phyloP scores from a whole-genome alignment of 306 rosid species.

The Prunus padus region DNA sequence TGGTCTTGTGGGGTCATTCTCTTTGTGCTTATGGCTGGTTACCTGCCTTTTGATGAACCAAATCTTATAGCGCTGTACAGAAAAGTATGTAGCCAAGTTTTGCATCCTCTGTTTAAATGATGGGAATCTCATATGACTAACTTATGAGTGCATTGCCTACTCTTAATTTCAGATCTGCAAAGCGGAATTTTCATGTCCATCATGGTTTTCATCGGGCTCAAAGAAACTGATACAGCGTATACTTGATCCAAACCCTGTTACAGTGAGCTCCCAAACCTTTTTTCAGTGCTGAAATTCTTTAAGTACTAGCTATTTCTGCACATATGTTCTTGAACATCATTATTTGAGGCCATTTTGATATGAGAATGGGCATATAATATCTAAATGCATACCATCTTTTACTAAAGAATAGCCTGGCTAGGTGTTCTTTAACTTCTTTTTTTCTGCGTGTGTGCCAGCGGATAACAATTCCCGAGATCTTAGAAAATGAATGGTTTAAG shows the following conservation, averaged over 20 bases:
- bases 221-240: conserved; percentile 60
- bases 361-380: not conserved
- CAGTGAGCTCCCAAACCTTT: conserved; percentile 53
- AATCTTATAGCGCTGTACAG: conserved; percentile 53
- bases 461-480: conserved; percentile 65
- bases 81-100: conserved; percentile 55
- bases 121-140: conserved; percentile 14
- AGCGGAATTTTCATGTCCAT: conserved; percentile 77
- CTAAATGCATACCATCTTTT: conserved; percentile 6
- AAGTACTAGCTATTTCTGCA: not conserved
- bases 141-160: not conserved
- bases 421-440: conserved; percentile 10
- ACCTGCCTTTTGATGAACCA: conserved; percentile 89
- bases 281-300: not conserved
- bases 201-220: conserved; percentile 55
- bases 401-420: not conserved
- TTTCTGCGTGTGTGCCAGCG: conserved; percentile 43
- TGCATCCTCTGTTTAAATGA: conserved; percentile 15
- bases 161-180: conserved; percentile 59
- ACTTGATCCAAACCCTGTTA: conserved; percentile 81
- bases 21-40: conserved; percentile 95
- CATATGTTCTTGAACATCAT: not conserved
- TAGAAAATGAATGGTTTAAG: conserved; percentile 87
- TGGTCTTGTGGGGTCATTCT: conserved; percentile 99
- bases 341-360: not conserved